Base-by-base conservation (phyloP, 2,329 filamentous ascomycete genomes). In the Cadophora luteo-olivacea region DNA sequence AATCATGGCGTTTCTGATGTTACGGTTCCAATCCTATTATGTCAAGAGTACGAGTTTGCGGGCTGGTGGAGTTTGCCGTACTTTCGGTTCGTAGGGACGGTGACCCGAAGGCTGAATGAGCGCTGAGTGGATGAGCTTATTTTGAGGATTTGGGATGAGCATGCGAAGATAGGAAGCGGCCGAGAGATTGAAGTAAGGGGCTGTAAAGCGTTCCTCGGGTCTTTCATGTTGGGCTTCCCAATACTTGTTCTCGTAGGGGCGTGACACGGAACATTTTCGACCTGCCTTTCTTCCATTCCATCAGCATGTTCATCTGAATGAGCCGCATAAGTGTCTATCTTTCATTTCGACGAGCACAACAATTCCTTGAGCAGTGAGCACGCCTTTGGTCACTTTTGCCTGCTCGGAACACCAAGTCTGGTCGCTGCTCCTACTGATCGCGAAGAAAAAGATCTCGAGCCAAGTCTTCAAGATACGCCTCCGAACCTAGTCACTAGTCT, bases 51-150 rank as follows among this genome's bases (percentile, higher is more conserved):
- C 5, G 45, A 48, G 16, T 24, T 41, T 24, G 36, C 32, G 33
- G 32, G 22, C 57, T 24, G 33, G 11, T 25, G 57, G 33, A 29
- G 41, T n/a, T 45, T 60, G 57, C 57, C 57, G 57, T 60, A 38
- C 6, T 16, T 5, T 11, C 55, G 33, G 55, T 36, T 41, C 36
- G 33, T 14, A 60, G 57, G 36, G 22, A 29, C 57, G 36, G 22
- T 4, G 8, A 45, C 19, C 33, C 57, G 57, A 45, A n/a, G 55
- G 33, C 32, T 38, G 32, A 38, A 19, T 16, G 33, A 38, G 29
- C 29, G 19, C 32, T 33, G 32, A 33, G 14, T 57, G 32, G 32
- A 22, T 11, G 45, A 22, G 7, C 22, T 6, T 22, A 22, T 19
- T 19, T 19, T 16, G 2, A 11, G 41, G 6, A 45, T 45, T 45